Percentiles rank a stretch among this genome's conserved stretches.
Evolutionary conservation across 768 basidiomycete genomes (phyloP).

Genomic region (Inosperma sp.): DNA sequence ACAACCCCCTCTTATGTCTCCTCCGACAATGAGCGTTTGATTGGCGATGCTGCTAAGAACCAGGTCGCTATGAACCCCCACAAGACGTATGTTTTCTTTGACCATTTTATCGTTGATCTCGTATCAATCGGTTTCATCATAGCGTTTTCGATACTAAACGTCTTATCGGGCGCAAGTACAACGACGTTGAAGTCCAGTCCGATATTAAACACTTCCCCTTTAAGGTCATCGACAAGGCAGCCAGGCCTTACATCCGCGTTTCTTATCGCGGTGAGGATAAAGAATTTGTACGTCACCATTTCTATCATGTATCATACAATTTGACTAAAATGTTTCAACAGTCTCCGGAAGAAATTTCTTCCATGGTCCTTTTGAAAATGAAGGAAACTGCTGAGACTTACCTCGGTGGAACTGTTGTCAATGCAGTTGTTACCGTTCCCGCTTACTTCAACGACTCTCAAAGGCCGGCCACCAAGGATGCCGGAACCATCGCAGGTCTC

Average conservation of each 20-base stretch:
- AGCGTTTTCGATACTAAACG: not conserved
- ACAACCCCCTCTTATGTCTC: not conserved
- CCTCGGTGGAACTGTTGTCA: too few relatives aligned
- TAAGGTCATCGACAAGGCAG: not conserved
- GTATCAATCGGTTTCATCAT: not conserved
- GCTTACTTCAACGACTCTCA: too few relatives aligned
- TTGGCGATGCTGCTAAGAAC: not conserved
- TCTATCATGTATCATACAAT: too few relatives aligned
- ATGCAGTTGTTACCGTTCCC: too few relatives aligned
- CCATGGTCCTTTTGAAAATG: too few relatives aligned
- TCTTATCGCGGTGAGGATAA: not conserved
- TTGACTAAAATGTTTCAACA: too few relatives aligned
- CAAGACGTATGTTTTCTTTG: not conserved
- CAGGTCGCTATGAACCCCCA: not conserved
- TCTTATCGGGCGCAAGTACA: not conserved
- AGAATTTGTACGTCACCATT: not conserved
- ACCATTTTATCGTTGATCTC: not conserved
- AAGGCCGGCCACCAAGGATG: too few relatives aligned
- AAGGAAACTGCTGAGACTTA: too few relatives aligned
- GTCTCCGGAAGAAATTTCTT: too few relatives aligned
- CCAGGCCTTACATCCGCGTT: too few relatives aligned
- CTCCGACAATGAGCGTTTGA: not conserved
- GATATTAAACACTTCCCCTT: not conserved
- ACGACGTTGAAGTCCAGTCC: not conserved
- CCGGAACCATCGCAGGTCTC: too few relatives aligned